Base-by-base conservation (phyloP, 2,329 filamentous ascomycete species). In the Paecilomyces variotii region DNA sequence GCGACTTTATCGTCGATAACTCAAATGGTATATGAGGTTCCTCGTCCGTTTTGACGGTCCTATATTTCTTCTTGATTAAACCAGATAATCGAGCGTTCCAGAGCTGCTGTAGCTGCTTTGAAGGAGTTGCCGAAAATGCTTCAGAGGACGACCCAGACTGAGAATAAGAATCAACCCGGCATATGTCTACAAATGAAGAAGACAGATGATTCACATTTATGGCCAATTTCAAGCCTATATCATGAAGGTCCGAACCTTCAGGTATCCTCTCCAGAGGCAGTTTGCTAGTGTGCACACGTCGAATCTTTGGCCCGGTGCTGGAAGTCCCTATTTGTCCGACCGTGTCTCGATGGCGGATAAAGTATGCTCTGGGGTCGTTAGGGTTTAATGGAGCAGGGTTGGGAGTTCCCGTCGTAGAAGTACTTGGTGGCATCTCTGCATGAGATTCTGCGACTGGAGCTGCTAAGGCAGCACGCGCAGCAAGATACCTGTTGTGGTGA, bases 201-300 rank as follows among this genome's bases (percentile, higher is more conserved):
- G 56, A 60, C 4, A 67, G 7, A 2, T 53, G 32, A 0, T 61
- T n/a, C 0, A 63, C n/a, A 5, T 58, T 39, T 3, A 53, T 55
- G 14, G 59, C 32, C 12, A 56, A 53, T 5, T 10, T 62, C 10
- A 69, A n/a, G 11, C 61, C 51, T 11, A 70, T 28, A 55, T 64
- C 49, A 54, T 71, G 64, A 14, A 69, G n/a, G n/a, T 64, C 63
- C 32, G 51, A 56, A 2, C 58, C 67, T 3, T 68, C 59, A 1
- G 68, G 64, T 4, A 70, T 68, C 6, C 52, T 65, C 54, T 73
- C 71, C 28, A 73, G 60, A 2, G 71, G 71, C 11, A 73, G n/a
- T 30, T 65, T 65, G 57, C 57, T 63, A 1, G 62, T 68, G 4
- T 60, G 58, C 24, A 62, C 60, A 10, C 67, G 63, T 54, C 60